Percentiles rank a stretch among this genome's conserved stretches.
Conservation (phyloP, 2,329 filamentous ascomycete species). For the Apiospora pterosperma region DNA sequence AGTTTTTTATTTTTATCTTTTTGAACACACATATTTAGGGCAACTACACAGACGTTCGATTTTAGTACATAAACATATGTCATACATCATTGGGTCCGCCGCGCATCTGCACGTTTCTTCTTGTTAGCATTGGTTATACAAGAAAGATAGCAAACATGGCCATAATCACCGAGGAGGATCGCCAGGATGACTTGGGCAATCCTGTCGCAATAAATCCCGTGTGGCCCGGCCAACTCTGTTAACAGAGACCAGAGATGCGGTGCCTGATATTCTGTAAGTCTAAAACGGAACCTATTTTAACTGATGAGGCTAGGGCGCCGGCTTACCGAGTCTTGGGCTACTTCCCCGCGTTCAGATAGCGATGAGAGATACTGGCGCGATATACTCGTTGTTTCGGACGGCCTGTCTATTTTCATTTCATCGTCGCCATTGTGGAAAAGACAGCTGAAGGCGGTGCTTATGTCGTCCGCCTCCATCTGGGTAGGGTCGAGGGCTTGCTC, state of each 20-base stretch:
- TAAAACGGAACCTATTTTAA: background rate
- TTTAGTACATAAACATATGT: too few species aligned
- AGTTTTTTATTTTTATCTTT: too few species aligned
- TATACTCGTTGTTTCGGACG: background rate
- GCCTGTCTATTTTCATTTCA: background rate
- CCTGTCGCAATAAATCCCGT: background rate
- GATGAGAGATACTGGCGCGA: background rate
- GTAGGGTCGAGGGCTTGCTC: background rate
- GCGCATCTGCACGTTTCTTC: too few species aligned
- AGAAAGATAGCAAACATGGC: too few species aligned
- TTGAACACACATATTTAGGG: too few species aligned
- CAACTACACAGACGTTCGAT: too few species aligned
- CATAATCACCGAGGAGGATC: background rate
- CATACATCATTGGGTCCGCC: too few species aligned
- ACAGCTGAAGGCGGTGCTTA: background rate
- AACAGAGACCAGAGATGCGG: background rate
- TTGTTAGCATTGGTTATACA: too few species aligned
- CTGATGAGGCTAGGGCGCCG: background rate
- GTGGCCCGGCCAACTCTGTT: background rate
- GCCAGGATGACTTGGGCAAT: background rate
- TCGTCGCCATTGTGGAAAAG: background rate
- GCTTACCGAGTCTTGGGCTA: background rate
- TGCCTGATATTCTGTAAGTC: background rate
- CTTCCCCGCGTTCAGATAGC: background rate
- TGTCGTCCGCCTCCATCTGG: background rate